Base-by-base conservation (phyloP, 768 basidiomycete genomes). In the Pholiota conissans region DNA sequence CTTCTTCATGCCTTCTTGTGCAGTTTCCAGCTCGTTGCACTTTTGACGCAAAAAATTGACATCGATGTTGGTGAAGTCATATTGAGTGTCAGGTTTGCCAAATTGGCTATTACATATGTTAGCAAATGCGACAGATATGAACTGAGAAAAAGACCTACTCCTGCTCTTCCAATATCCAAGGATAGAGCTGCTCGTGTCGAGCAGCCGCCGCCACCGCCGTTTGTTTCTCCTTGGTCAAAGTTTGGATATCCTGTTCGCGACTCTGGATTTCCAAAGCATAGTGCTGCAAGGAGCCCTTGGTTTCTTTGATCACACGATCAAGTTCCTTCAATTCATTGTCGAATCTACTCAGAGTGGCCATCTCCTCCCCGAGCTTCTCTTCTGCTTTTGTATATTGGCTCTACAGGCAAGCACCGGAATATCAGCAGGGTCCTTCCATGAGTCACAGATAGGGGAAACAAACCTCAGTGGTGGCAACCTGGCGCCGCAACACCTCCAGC, bases 91-190 rank as follows among this genome's bases (percentile, higher is more conserved):
- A 11, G 79, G 67, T 68, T 92, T 86, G 28, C 95, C 93, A 64
- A 99, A 99, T 62, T 85, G 82, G 49, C 94, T 96, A 67, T 22
- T 22, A 49, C 51, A 28, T 11, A 46, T n/a, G 50, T n/a, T 32
- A 56, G n/a, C 40, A 58, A 26, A 52, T 26, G 49, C 27, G 3
- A 37, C 30, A 39, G n/a, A 29, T 7, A 34, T 13, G 30, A 29
- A 24, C 18, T 49, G 4, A 22, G 6, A 13, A 45, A 14, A 40
- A 26, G 3, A 81, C 93, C 67, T 66, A 97, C 95, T 87, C 81
- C 63, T 86, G 83, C 69, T 99, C 95, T 59, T 95, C 86, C 4
- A 69, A 69, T 59, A 99, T 98, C 97, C 97, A 98, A 0, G 87
- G 81, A 63, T 89, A 82, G 67, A 87, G 82, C 66, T 87, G 85